These are phyloP conservation scores for Penicillium sp. DNA, from an alignment of 2,329 filamentous ascomycete species.

Conservation along the genomic window DNA sequence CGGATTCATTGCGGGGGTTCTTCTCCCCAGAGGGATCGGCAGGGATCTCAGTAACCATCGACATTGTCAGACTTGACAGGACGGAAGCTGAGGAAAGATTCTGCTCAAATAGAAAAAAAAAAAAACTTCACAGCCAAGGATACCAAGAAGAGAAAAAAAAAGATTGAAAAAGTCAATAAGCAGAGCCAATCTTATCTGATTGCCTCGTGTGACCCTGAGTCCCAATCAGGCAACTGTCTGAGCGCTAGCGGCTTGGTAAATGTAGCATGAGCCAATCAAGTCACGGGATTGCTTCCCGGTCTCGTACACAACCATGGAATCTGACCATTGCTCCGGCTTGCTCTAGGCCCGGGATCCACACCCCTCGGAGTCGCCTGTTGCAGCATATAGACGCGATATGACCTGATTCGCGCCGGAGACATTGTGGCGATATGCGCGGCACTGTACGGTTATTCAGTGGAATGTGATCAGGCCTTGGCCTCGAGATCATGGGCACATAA, in stretches of 20 bases:
- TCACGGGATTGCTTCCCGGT: neutral
- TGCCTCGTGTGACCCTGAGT: neutral
- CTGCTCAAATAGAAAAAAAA: neutral
- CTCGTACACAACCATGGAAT: neutral
- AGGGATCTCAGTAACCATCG: neutral
- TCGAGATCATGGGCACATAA: neutral
- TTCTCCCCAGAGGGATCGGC: conserved; percentile 2
- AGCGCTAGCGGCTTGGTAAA: neutral
- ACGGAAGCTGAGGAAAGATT: neutral
- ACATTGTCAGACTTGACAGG: neutral
- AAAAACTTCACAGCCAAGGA: conserved; percentile 1
- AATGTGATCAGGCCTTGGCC: too few relatives aligned
- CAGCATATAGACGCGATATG: neutral
- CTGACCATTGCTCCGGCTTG: neutral
- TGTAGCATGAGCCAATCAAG: neutral
- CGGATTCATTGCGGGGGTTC: conserved; percentile 2
- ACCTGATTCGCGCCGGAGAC: neutral
- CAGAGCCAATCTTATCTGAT: conserved; percentile 8
- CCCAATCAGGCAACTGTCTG: neutral
- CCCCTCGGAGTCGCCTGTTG: neutral
- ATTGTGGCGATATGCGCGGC: neutral
- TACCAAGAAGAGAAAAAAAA: neutral
- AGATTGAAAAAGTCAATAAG: neutral
- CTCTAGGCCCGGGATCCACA: neutral
- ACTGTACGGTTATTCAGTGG: neutral